phyloP scores from a whole-genome alignment of 177 flowering plant genomes.

The Tripterygium wilfordii region DNA sequence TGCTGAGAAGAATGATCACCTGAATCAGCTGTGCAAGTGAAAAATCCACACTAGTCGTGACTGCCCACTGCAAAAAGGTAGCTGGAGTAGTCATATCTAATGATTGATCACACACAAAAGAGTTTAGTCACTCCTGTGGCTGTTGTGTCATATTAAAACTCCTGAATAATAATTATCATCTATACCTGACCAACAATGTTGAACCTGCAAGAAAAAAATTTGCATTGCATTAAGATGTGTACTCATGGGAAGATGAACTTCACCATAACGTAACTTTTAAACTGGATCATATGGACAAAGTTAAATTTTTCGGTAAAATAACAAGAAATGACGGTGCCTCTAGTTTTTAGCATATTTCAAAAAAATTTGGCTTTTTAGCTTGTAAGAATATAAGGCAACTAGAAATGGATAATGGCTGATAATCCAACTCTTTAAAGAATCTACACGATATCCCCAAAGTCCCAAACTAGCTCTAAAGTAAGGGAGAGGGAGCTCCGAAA shows the following conservation, averaged over 20 bases:
- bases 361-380: too few relatives aligned
- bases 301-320: too few relatives aligned
- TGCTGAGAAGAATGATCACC: slow-evolving; percentile 81
- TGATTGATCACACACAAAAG: background rate
- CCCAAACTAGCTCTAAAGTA: too few relatives aligned
- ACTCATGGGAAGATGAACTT: background rate
- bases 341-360: too few relatives aligned
- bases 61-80: slow-evolving; percentile 85
- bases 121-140: background rate
- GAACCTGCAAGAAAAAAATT: slow-evolving; percentile 58
- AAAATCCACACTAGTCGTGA: slow-evolving; percentile 80
- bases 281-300: too few relatives aligned
- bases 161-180: slow-evolving; percentile 1
- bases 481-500: too few relatives aligned
- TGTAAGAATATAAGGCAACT: too few relatives aligned
- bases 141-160: slow-evolving; percentile 3
- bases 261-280: too few relatives aligned
- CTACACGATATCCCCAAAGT: too few relatives aligned
- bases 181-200: slow-evolving; percentile 98
- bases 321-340: too few relatives aligned
- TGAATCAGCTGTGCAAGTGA: slow-evolving; percentile 77
- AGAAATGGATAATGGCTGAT: too few relatives aligned
- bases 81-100: slow-evolving; percentile 6
- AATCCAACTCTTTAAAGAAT: too few relatives aligned
- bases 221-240: slow-evolving; percentile 5